A percentile compares a stretch with the other conserved stretches of the same genome.
Evolutionary conservation across 2,329 filamentous ascomycete species (phyloP).

Genomic region (Arthrobotrys sinensis): DNA sequence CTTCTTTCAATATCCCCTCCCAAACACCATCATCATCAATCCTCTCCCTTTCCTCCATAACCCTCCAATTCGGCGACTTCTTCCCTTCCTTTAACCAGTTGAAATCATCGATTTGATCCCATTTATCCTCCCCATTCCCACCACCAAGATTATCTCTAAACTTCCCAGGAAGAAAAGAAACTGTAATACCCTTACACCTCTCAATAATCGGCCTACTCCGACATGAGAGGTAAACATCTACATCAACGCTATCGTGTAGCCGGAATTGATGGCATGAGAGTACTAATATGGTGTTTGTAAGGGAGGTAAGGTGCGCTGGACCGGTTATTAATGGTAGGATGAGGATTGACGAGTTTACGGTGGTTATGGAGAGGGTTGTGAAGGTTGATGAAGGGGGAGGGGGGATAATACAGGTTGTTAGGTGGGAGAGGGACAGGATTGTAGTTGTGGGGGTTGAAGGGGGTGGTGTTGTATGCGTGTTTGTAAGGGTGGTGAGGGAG

Average conservation of each 20-base stretch:
- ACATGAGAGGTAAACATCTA: constrained; percentile 87
- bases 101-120: constrained; percentile 95
- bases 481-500: constrained; percentile 29
- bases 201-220: constrained; percentile 93
- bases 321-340: constrained; percentile 84
- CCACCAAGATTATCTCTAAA: constrained; percentile 72
- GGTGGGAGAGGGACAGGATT: constrained; percentile 39
- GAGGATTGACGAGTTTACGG: constrained; percentile 79
- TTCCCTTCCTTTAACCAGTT: constrained; percentile 91
- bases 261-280: constrained; percentile 88
- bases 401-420: constrained; percentile 49
- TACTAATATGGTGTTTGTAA: constrained; percentile 81
- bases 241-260: constrained; percentile 87
- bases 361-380: constrained; percentile 71
- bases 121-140: constrained; percentile 74
- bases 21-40: constrained; percentile 77
- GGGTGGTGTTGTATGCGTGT: constrained; percentile 44
- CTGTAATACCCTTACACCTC: constrained; percentile 82
- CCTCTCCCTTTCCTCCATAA: constrained; percentile 75
- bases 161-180: constrained; percentile 79
- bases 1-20: constrained; percentile 65
- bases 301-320: constrained; percentile 83
- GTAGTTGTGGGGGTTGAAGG: constrained; percentile 33
- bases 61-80: constrained; percentile 85
- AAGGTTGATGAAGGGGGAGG: constrained; percentile 36